phyloP scores from a whole-genome alignment of 257 asterid species.

The Handroanthus guayacan region DNA sequence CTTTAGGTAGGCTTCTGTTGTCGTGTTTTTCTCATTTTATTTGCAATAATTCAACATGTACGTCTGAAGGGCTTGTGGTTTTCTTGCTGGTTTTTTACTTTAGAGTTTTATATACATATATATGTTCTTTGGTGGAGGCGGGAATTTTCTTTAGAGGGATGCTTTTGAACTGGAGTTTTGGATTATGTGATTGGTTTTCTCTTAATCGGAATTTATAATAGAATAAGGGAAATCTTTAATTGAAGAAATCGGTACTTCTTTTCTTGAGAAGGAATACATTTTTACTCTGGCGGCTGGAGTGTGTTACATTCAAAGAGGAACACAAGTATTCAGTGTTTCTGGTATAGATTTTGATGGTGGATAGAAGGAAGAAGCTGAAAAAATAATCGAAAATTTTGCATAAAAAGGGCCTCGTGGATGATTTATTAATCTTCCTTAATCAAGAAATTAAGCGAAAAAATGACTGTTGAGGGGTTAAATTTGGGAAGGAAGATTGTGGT shows the following conservation, averaged over 20 bases:
- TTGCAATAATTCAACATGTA: slow-evolving; percentile 36
- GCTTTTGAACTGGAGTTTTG: slow-evolving; percentile 53
- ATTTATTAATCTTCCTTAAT: slow-evolving; percentile 34
- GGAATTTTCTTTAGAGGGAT: slow-evolving; percentile 38
- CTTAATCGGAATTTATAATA: slow-evolving; percentile 31
- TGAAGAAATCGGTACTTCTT: slow-evolving; percentile 34
- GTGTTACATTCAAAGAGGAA: slow-evolving; percentile 40
- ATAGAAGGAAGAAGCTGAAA: slow-evolving; percentile 18
- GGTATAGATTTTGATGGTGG: slow-evolving; percentile 35
- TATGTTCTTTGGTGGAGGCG: slow-evolving; percentile 32
- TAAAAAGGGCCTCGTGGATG: slow-evolving; percentile 24
- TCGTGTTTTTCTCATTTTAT: slow-evolving; percentile 43
- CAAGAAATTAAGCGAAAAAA: slow-evolving; percentile 32
- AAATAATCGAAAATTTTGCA: slow-evolving; percentile 25
- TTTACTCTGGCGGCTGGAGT: slow-evolving; percentile 46
- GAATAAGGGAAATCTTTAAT: slow-evolving; percentile 31
- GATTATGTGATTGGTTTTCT: slow-evolving; percentile 52
- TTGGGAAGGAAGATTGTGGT: slow-evolving; percentile 66
- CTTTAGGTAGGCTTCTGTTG: slow-evolving; percentile 62
- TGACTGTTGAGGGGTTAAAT: slow-evolving; percentile 59
- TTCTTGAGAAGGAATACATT: slow-evolving; percentile 37
- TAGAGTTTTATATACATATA: slow-evolving; percentile 27
- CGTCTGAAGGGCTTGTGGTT: slow-evolving; percentile 30
- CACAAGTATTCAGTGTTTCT: slow-evolving; percentile 42
- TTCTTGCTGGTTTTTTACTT: slow-evolving; percentile 26